These are phyloP conservation scores for Aspergillus homomorphus DNA, from an alignment of 495 filamentous ascomycete species.

Conservation along the genomic window DNA sequence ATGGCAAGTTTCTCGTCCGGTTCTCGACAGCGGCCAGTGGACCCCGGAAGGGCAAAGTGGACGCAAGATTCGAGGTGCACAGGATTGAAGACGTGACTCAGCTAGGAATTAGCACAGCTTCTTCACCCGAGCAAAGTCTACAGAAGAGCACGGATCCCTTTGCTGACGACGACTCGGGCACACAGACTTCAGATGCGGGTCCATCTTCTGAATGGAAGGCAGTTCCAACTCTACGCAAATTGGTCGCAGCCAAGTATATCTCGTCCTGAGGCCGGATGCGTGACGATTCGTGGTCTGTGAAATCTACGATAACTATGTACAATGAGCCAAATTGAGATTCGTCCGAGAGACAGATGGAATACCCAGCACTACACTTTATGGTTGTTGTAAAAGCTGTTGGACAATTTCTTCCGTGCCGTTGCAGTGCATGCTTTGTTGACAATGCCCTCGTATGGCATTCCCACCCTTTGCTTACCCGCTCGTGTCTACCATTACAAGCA, in stretches of 20 bases:
- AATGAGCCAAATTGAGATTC: not conserved
- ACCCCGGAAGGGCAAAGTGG: slow-evolving; percentile 71
- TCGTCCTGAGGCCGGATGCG: slow-evolving; percentile 26
- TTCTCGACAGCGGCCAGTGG: slow-evolving; percentile 73
- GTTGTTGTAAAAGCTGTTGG: not conserved
- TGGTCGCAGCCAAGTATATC: slow-evolving; percentile 75
- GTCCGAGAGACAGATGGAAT: not conserved
- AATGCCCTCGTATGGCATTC: not conserved
- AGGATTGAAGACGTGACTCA: slow-evolving; percentile 54
- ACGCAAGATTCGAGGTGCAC: slow-evolving; percentile 76
- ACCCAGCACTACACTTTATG: not conserved
- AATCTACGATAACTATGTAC: slow-evolving; percentile 3
- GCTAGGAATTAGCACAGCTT: slow-evolving; percentile 55
- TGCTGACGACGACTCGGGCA: slow-evolving; percentile 55
- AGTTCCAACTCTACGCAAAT: slow-evolving; percentile 65
- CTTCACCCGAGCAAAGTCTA: slow-evolving; percentile 12
- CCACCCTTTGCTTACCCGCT: not conserved
- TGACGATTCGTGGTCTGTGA: slow-evolving; percentile 18
- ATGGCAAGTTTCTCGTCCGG: slow-evolving; percentile 73
- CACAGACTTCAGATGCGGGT: slow-evolving; percentile 20
- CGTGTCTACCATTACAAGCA: too few species aligned
- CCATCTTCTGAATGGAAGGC: slow-evolving; percentile 64
- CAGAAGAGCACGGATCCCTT: slow-evolving; percentile 59
- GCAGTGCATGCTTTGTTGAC: not conserved
- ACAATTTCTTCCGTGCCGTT: not conserved